Percentiles rank a stretch among this genome's conserved stretches.
These are phyloP conservation scores for Sambucus nigra DNA, from an alignment of 129 eudicot species.

Conservation along the genomic window DNA sequence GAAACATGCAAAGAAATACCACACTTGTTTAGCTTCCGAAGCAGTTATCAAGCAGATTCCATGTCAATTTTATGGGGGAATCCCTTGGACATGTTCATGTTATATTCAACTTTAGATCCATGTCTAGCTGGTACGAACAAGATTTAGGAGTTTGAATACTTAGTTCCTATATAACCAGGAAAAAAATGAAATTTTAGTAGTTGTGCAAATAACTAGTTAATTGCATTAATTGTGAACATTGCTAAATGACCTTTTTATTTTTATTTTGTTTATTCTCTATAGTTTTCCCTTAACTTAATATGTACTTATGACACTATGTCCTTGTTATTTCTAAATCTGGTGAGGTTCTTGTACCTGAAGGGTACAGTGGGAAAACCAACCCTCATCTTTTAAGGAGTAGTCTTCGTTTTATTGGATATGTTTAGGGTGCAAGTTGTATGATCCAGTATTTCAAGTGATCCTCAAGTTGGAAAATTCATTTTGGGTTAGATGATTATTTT, in stretches of 20 bases:
- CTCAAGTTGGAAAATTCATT: neutral
- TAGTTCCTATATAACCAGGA: no score
- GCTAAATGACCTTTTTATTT: no score
- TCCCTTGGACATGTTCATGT: no score
- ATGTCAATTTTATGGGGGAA: conserved; percentile 45
- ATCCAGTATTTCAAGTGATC: neutral
- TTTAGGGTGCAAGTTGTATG: neutral
- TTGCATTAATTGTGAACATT: no score
- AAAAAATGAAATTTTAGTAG: no score
- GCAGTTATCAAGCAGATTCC: conserved; percentile 56
- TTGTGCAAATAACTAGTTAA: no score
- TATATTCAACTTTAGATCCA: no score
- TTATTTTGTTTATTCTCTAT: no score
- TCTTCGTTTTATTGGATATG: neutral
- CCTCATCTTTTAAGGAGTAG: conserved; percentile 7
- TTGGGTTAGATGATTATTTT: neutral
- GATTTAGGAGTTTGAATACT: no score
- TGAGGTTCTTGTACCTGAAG: conserved; percentile 15
- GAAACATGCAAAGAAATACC: conserved; percentile 49
- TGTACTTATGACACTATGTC: no score
- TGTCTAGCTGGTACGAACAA: no score
- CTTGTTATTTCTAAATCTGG: conserved; percentile 3
- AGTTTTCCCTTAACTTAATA: no score
- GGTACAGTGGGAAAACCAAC: conserved; percentile 9
- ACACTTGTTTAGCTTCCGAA: conserved; percentile 47